Evolutionary conservation across 2,329 filamentous ascomycete genomes (phyloP), one percentile per base, ranked within the genome.

Genomic region (Sclerotinia borealis): DNA sequence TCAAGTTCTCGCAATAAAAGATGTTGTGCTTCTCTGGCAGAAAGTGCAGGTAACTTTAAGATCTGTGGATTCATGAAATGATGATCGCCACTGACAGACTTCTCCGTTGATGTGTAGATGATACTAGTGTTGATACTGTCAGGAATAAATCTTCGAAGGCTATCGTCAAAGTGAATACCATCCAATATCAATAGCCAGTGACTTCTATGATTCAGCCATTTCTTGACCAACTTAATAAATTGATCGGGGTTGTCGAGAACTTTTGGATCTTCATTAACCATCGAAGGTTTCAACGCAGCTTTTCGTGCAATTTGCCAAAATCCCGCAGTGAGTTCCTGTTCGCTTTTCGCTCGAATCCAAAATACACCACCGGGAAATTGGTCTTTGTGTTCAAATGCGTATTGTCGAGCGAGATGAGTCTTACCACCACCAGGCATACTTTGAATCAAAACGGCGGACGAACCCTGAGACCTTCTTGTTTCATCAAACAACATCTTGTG

Each of bases 151-250:
- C 81, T 76, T 54, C 79, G 77, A 29, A 90, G 76, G 25, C 80
- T 80, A 1, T 80, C 79, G 55, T 85, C 82, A 64, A 89, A 88
- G 45, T 81, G 82, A 31, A 90, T 80, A 1, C 86, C 87, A 67
- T 91, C 88, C 45, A 90, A 81, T 1, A 90, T 79, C 34, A 91
- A 73, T 1, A 91, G 77, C 88, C 88, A 91, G 9, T 84, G 79
- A n/a, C 84, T 78, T 25, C 81, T 81, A 25, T 75, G 75, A 66
- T 84, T 83, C 49, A 91, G 79, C 87, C 87, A 90, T 27, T 77
- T 76, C 22, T 81, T 80, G 10, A 90, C 87, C 1, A 80, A 75
- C 25, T 80, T 78, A 11, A 88, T 80, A 69, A 85, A 84, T 36
- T 79, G 77, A 31, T 74, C 72, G 0, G 76, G 76, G 39, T 82